phyloP scores from a whole-genome alignment of 441 rosid species.

The Syzygium syzygioides region DNA sequence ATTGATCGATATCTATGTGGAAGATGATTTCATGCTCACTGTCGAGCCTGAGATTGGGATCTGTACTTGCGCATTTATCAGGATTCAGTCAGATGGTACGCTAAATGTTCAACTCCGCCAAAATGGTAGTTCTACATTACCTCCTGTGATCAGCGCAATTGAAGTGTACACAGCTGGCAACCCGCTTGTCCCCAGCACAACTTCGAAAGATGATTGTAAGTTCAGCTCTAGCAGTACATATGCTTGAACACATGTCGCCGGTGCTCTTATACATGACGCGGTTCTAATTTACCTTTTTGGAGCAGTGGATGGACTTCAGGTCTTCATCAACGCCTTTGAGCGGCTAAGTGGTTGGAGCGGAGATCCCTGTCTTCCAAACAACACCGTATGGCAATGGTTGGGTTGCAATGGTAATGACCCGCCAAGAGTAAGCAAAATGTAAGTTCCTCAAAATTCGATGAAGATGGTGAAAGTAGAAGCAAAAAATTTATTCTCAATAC shows the following conservation, averaged over 20 bases:
- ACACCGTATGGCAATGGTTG: background rate
- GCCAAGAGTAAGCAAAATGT: background rate
- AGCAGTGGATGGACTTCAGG: background rate
- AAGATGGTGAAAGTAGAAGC: background rate
- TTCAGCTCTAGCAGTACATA: background rate
- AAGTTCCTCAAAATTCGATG: background rate
- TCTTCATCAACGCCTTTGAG: background rate
- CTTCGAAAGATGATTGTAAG: background rate
- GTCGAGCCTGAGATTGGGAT: background rate
- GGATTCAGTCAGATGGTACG: background rate
- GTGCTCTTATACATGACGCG: background rate
- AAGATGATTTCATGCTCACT: background rate
- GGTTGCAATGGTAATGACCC: background rate
- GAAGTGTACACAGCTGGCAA: background rate
- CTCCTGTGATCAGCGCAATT: background rate
- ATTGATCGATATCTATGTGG: background rate
- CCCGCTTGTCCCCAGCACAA: background rate
- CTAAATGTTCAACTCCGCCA: background rate
- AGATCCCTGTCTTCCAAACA: slow-evolving; percentile 1
- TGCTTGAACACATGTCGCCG: background rate
- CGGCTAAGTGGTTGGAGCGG: background rate
- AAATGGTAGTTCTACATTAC: background rate
- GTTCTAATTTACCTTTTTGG: background rate
- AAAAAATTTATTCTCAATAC: background rate
- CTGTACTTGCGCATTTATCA: background rate